A percentile compares a stretch with the other conserved stretches of the same genome.
Evolutionary conservation across 352 stramenopile species (phyloP).

Genomic region (Globisporangium recalcitrans): DNA sequence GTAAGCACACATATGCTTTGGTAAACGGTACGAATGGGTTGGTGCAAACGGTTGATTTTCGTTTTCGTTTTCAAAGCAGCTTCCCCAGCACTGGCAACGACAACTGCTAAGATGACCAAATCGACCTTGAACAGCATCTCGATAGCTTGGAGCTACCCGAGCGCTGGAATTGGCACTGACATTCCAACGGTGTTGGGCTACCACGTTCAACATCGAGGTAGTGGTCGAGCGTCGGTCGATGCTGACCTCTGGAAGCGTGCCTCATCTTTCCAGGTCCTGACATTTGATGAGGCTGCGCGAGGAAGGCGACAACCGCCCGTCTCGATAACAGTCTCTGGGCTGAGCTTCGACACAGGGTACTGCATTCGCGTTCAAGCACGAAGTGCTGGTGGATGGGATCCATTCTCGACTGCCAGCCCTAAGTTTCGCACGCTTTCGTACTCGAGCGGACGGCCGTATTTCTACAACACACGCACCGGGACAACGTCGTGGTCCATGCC

Average conservation of each 20-base stretch:
- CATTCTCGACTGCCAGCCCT: conserved; percentile 36
- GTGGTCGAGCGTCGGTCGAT: conserved; percentile 32
- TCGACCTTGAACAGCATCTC: conserved; percentile 47
- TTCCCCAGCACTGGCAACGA: conserved; percentile 26
- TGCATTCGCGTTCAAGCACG: conserved; percentile 58
- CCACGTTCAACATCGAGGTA: conserved; percentile 48
- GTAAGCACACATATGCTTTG: conserved; percentile 8
- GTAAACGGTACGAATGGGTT: too few species aligned
- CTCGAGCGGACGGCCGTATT: conserved; percentile 35
- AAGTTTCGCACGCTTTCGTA: conserved; percentile 38
- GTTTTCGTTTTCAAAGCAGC: conserved; percentile 17
- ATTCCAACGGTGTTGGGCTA: conserved; percentile 51
- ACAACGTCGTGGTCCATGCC: conserved; percentile 49
- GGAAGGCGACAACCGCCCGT: conserved; percentile 24
- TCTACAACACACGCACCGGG: conserved; percentile 55
- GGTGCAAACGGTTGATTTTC: background rate
- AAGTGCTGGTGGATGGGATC: conserved; percentile 56
- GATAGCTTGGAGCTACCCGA: conserved; percentile 31
- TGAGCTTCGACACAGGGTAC: conserved; percentile 41
- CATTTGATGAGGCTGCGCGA: conserved; percentile 41
- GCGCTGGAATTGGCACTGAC: conserved; percentile 17
- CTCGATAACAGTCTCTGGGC: conserved; percentile 28
- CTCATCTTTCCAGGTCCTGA: conserved; percentile 44
- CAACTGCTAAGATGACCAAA: conserved; percentile 23
- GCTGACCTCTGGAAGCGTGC: conserved; percentile 43